Conservation (phyloP, 306 rosid species). For the Trifolium subterraneum region DNA sequence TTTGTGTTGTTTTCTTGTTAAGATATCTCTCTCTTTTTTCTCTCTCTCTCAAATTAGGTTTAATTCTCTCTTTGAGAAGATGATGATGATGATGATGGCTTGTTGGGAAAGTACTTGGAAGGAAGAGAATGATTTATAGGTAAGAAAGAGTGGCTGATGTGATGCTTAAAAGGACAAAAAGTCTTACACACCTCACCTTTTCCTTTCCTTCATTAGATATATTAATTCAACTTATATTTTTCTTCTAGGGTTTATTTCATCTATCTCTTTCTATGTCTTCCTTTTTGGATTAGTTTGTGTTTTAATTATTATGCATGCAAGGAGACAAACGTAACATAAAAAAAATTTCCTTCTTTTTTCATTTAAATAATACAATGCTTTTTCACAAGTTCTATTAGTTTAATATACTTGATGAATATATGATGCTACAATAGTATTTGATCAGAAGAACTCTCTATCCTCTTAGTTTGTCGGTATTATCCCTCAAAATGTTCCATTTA, state of each 20-base stretch:
- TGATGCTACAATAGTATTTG: conserved; percentile 37
- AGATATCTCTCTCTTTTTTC: background rate
- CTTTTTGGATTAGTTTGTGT: conserved; percentile 83
- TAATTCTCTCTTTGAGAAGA: background rate
- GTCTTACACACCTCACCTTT: conserved; percentile 58
- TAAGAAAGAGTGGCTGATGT: conserved; percentile 64
- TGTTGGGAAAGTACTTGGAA: conserved; percentile 53
- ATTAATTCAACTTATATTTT: conserved; percentile 43
- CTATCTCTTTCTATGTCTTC: conserved; percentile 54
- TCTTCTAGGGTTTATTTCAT: conserved; percentile 54
- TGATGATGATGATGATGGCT: background rate
- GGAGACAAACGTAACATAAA: conserved; percentile 60
- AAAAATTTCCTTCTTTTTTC: conserved; percentile 46
- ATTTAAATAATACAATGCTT: conserved; percentile 52
- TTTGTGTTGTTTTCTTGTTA: too few relatives aligned
- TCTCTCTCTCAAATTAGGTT: background rate
- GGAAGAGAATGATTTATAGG: conserved; percentile 76
- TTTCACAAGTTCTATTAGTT: conserved; percentile 47
- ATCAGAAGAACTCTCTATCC: conserved; percentile 66
- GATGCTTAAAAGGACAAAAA: conserved; percentile 67
- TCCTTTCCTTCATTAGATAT: conserved; percentile 40
- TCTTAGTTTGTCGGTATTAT: conserved; percentile 70
- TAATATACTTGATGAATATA: conserved; percentile 47
- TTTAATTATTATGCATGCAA: conserved; percentile 70
- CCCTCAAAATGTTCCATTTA: conserved; percentile 65